Percentiles rank a stretch among this genome's conserved stretches.
phyloP scores from a whole-genome alignment of 768 basidiomycete genomes.

The Lactifluus pinguis region DNA sequence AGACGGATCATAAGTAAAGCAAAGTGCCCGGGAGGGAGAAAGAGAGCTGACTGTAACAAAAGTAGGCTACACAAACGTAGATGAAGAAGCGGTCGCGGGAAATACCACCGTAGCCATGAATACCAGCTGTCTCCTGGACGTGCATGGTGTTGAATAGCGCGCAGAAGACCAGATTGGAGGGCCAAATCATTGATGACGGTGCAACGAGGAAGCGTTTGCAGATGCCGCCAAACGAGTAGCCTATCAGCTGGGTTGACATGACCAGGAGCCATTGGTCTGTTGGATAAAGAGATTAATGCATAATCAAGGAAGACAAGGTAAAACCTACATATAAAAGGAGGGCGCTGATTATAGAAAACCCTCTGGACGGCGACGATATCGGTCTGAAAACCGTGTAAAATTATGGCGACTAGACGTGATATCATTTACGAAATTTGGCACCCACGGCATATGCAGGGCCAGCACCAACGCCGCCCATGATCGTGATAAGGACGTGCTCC shows the following conservation, averaged over 20 bases:
- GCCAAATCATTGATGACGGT: conserved; percentile 40
- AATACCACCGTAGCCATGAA: conserved; percentile 37
- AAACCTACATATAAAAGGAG: conserved; percentile 27
- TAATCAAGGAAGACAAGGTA: neutral
- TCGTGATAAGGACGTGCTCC: conserved; percentile 50
- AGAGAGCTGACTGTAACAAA: conserved; percentile 51
- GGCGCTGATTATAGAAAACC: conserved; percentile 35
- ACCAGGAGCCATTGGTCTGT: conserved; percentile 32
- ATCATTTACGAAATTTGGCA: neutral
- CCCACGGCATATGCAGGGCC: conserved; percentile 27
- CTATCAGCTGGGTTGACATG: conserved; percentile 36
- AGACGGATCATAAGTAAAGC: neutral
- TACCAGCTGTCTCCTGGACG: conserved; percentile 32
- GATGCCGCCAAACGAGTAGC: conserved; percentile 36
- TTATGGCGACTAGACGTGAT: neutral
- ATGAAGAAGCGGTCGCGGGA: conserved; percentile 46
- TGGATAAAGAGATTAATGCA: neutral
- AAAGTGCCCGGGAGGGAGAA: conserved; percentile 60
- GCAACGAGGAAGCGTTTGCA: conserved; percentile 37
- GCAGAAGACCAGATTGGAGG: conserved; percentile 33
- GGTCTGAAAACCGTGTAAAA: conserved; percentile 21
- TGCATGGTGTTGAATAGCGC: conserved; percentile 40
- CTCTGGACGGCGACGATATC: conserved; percentile 40
- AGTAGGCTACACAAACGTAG: conserved; percentile 31
- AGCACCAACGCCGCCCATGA: conserved; percentile 34